Base-by-base conservation (phyloP, 345 rosid genomes). In the Eucalyptus pauciflora region DNA sequence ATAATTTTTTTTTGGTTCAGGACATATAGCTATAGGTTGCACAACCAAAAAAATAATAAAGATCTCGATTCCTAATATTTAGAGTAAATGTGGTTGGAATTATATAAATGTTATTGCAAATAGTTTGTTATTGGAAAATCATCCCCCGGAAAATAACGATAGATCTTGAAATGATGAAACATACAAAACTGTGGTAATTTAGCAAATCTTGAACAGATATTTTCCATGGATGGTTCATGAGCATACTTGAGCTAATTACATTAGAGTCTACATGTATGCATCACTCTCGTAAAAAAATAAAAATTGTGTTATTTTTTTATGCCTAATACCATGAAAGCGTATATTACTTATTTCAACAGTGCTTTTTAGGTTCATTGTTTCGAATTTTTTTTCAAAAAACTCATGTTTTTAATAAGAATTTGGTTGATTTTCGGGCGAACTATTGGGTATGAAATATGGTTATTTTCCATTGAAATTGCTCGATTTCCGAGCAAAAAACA, bases 401-500 rank as follows among this genome's bases (percentile, higher is more conserved):
- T 69, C 0, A 16, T 10, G 7, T 18, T 37, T 41, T 41, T 9
- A 6, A 3, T 76, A 0, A 76, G 2, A 76, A 41, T 76, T 11
- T 13, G 2, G 9, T 76, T 37, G 24, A 41, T 10, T 37, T 10
- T 10, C 24, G 0, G 2, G 29, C 5, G 1, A 41, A 20, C 27
- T 3, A 41, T 20, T 3, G 29, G 29, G 2, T 48, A 20, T 12
- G 83, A 76, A 22, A 37, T 71, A 71, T 37, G 83, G 46, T 15
- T 9, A 71, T 37, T 71, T 37, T 41, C 12, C 46, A 18, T 10
- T 4, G 29, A 76, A 37, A 76, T 41, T 76, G 29, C 15, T 10
- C 16, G 1, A 76, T 41, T 76, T 76, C 15, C 2, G 1, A 41
- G 9, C 5, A 41, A 7, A 7, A 25, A 20, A 20, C 83, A 41